phyloP scores from a whole-genome alignment of 1,284 basidiomycete genomes.

The Microbotryum scabiosae region DNA sequence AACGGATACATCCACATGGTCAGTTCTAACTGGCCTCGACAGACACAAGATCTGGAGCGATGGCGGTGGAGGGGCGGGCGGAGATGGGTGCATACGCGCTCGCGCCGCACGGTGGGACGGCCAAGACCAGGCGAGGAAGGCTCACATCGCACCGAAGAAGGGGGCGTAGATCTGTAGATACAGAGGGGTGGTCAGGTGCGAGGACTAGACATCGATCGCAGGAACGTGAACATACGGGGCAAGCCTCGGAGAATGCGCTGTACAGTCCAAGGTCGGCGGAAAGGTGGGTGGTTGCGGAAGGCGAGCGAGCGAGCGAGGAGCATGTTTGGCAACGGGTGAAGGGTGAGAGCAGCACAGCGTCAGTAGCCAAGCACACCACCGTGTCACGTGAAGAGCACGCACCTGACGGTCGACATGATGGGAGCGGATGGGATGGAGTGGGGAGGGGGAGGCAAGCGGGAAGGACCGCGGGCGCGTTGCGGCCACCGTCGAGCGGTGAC shows the following conservation, averaged over 20 bases:
- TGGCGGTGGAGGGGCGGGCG: not conserved
- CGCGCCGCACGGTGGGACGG: too few species aligned
- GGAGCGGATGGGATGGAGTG: too few species aligned
- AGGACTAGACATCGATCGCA: not conserved
- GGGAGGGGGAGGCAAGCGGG: too few species aligned
- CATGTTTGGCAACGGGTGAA: not conserved
- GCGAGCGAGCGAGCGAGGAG: not conserved
- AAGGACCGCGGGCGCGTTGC: too few species aligned
- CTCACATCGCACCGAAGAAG: constrained; percentile 92
- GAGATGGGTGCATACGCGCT: too few species aligned
- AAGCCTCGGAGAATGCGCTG: constrained; percentile 20
- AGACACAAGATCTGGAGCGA: not conserved
- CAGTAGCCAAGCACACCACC: not conserved
- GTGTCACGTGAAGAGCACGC: not conserved
- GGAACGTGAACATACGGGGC: constrained; percentile 9
- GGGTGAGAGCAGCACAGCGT: not conserved
- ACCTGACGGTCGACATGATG: constrained; percentile 1
- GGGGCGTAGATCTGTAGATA: constrained; percentile 44
- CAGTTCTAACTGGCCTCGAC: not conserved
- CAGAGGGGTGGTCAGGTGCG: too few species aligned
- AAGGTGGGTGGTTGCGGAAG: not conserved
- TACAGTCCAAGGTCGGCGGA: too few species aligned
- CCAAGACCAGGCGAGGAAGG: constrained; percentile 36
- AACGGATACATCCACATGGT: not conserved
- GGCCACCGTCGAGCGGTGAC: too few species aligned